A percentile compares a stretch with the other conserved stretches of the same genome.
Evolutionary conservation across 2,329 filamentous ascomycete species (phyloP).

Genomic region (Trichoderma aggressivum): DNA sequence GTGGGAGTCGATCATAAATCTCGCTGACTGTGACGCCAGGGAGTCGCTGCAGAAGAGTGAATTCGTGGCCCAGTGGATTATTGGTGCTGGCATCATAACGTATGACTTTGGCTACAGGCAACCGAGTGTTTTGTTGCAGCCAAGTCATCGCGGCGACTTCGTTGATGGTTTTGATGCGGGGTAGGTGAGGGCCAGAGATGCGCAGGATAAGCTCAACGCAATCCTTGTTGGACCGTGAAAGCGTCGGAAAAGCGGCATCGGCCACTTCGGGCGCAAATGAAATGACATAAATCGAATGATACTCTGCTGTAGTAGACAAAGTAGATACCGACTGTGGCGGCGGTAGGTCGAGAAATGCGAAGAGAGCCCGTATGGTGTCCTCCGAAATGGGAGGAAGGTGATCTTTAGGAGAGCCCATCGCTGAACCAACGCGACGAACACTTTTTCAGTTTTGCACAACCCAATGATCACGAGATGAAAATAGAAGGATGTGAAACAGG

Average conservation of each 20-base stretch:
- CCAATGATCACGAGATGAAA: neutral
- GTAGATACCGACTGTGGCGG: neutral
- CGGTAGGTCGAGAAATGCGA: neutral
- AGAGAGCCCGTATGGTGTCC: neutral
- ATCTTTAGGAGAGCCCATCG: neutral
- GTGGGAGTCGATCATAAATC: neutral
- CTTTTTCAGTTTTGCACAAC: neutral
- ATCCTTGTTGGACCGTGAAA: neutral
- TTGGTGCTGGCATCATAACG: neutral
- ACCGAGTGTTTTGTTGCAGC: constrained; percentile 23
- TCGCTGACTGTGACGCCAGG: neutral
- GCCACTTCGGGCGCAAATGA: neutral
- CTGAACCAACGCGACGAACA: neutral
- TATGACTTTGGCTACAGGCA: neutral
- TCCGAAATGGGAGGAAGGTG: neutral
- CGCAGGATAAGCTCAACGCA: constrained; percentile 30
- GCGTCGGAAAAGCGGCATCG: neutral
- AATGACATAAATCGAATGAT: neutral
- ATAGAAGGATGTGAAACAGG: neutral
- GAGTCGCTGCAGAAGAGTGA: neutral
- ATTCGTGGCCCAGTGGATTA: neutral
- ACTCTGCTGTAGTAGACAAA: neutral
- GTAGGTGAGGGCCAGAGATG: constrained; percentile 35
- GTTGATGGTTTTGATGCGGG: constrained; percentile 36
- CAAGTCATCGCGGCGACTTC: constrained; percentile 36